phyloP scores from a whole-genome alignment of 2,329 filamentous ascomycete genomes.

The Verruconis gallopava region DNA sequence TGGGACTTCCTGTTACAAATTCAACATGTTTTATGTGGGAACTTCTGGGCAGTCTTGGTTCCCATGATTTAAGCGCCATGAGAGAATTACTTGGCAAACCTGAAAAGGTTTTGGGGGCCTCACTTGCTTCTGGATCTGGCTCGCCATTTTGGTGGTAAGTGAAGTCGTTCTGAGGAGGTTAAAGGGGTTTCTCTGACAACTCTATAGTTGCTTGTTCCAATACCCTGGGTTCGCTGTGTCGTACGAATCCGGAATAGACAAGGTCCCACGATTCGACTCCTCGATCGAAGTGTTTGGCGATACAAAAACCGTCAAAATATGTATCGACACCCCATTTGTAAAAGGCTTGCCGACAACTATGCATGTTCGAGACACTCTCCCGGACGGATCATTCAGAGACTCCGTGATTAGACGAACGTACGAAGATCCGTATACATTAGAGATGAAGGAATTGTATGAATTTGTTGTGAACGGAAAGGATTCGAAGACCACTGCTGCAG shows the following conservation, averaged over 20 bases:
- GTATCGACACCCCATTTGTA: conserved; percentile 46
- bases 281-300: conserved; percentile 40
- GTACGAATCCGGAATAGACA: conserved; percentile 45
- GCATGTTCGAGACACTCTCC: conserved; percentile 30
- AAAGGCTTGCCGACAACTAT: conserved; percentile 41
- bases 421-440: conserved; percentile 32
- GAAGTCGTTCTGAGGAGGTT: neutral
- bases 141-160: conserved; percentile 6
- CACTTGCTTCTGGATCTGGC: conserved; percentile 7
- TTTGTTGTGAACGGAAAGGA: conserved; percentile 25
- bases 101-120: conserved; percentile 26
- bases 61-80: conserved; percentile 43
- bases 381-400: conserved; percentile 27
- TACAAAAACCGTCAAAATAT: conserved; percentile 40
- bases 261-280: conserved; percentile 41
- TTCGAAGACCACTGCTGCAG: conserved; percentile 29
- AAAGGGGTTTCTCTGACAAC: neutral
- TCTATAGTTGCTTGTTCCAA: conserved; percentile 11
- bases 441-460: conserved; percentile 29
- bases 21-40: conserved; percentile 20
- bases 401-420: conserved; percentile 32
- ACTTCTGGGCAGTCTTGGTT: conserved; percentile 37
- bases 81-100: conserved; percentile 41
- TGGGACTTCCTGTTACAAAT: neutral
- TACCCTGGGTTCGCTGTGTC: conserved; percentile 36